These are phyloP conservation scores for Crucibulum laeve DNA, from an alignment of 768 basidiomycete species.

Conservation along the genomic window DNA sequence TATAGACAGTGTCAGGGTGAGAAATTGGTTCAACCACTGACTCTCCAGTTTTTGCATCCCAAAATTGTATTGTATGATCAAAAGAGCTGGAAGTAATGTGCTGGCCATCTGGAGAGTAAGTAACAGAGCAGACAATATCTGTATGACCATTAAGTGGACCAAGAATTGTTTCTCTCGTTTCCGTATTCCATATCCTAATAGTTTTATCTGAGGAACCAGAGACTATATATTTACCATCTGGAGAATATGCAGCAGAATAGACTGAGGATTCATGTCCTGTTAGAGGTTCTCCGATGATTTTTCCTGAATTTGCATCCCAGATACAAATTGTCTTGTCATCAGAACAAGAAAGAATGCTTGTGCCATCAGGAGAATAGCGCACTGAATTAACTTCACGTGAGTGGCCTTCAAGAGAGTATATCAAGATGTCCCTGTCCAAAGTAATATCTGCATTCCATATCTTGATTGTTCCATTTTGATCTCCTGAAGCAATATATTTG, in stretches of 20 bases:
- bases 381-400: too few species aligned
- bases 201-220: background rate
- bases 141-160: background rate
- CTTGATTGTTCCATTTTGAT: too few species aligned
- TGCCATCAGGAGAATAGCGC: too few species aligned
- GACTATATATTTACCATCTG: background rate
- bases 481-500: too few species aligned
- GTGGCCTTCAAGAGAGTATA: too few species aligned
- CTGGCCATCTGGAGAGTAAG: conserved; percentile 2
- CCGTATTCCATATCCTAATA: conserved; percentile 1
- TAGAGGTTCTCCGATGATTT: too few species aligned
- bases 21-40: background rate
- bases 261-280: too few species aligned
- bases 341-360: too few species aligned
- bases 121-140: background rate
- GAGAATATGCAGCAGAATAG: background rate
- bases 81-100: conserved; percentile 3
- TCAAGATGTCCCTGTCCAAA: too few species aligned
- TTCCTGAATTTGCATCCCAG: too few species aligned
- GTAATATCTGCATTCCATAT: too few species aligned
- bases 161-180: background rate
- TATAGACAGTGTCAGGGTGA: background rate
- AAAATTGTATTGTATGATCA: conserved; percentile 3
- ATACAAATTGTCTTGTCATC: too few species aligned
- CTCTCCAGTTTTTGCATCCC: conserved; percentile 1